These are phyloP conservation scores for Verbena officinalis DNA, from an alignment of 257 asterid genomes.

Conservation along the genomic window DNA sequence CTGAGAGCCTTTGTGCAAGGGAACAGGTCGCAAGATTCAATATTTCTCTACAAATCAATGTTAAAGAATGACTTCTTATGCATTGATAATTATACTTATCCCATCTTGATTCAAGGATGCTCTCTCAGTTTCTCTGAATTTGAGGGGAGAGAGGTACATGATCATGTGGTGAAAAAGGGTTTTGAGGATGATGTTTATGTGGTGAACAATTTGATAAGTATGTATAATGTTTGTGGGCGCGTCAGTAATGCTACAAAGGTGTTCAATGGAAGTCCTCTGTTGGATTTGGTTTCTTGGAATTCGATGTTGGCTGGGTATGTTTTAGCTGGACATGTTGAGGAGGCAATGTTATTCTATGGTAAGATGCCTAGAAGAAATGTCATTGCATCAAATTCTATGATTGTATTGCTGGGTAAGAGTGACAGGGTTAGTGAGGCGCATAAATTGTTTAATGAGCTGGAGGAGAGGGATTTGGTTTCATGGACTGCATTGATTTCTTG, in stretches of 20 bases:
- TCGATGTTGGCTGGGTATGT: slow-evolving; percentile 86
- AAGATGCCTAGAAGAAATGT: slow-evolving; percentile 69
- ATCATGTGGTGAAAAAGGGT: slow-evolving; percentile 66
- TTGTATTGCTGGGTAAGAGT: slow-evolving; percentile 69
- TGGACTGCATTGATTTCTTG: slow-evolving; percentile 90
- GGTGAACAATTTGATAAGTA: slow-evolving; percentile 71
- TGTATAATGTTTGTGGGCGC: slow-evolving; percentile 61
- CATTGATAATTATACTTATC: slow-evolving; percentile 73
- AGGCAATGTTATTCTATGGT: slow-evolving; percentile 54
- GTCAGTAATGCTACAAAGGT: slow-evolving; percentile 59
- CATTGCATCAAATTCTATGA: slow-evolving; percentile 76
- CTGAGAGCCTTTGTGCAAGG: slow-evolving; percentile 61
- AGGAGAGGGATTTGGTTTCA: slow-evolving; percentile 69
- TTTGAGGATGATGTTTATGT: slow-evolving; percentile 70
- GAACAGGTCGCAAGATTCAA: slow-evolving; percentile 49
- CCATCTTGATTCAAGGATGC: slow-evolving; percentile 69
- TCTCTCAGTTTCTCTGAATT: slow-evolving; percentile 38
- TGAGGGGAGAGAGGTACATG: slow-evolving; percentile 75
- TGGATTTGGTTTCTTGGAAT: slow-evolving; percentile 83
- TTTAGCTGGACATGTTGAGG: slow-evolving; percentile 51
- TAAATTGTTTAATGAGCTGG: slow-evolving; percentile 52
- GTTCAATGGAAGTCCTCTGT: slow-evolving; percentile 78
- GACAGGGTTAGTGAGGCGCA: slow-evolving; percentile 66
- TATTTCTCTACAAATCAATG: slow-evolving; percentile 65
- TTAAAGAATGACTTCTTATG: slow-evolving; percentile 35